A percentile compares a stretch with the other conserved stretches of the same genome.
phyloP scores from a whole-genome alignment of 306 rosid species.

The Cercis canadensis region DNA sequence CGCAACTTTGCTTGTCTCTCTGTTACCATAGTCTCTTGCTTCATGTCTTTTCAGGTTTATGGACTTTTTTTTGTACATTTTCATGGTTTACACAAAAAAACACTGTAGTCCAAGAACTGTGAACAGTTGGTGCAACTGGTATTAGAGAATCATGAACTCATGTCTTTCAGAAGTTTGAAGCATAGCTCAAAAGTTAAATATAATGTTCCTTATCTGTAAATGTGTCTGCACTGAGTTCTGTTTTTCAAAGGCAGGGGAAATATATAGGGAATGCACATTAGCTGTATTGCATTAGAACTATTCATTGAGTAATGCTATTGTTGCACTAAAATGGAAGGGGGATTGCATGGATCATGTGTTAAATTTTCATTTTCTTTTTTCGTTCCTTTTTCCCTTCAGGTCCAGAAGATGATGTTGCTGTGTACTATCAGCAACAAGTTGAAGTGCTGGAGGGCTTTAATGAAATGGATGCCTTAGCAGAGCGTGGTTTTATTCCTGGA shows the following conservation, averaged over 20 bases:
- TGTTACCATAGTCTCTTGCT: not conserved
- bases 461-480: constrained; percentile 93
- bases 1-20: not conserved
- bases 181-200: not conserved
- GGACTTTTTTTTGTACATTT: not conserved
- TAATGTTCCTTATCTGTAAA: constrained; percentile 16
- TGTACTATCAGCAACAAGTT: constrained; percentile 95
- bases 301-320: constrained; percentile 12
- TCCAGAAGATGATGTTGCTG: constrained; percentile 85
- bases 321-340: constrained; percentile 13
- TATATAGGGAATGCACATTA: not conserved
- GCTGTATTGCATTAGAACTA: constrained; percentile 4
- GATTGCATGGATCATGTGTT: constrained; percentile 27
- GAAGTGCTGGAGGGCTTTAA: constrained; percentile 95
- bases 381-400: constrained; percentile 54
- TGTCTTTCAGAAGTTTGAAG: constrained; percentile 21
- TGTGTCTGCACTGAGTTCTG: not conserved
- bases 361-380: not conserved
- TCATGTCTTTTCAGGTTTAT: constrained; percentile 23
- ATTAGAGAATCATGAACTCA: not conserved
- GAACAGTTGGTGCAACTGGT: not conserved
- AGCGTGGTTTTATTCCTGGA: constrained; percentile 85
- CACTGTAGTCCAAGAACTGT: constrained; percentile 1
- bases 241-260: not conserved
- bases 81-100: constrained; percentile 2